phyloP scores from a whole-genome alignment of 768 basidiomycete species.

The Boletus coccyginus region DNA sequence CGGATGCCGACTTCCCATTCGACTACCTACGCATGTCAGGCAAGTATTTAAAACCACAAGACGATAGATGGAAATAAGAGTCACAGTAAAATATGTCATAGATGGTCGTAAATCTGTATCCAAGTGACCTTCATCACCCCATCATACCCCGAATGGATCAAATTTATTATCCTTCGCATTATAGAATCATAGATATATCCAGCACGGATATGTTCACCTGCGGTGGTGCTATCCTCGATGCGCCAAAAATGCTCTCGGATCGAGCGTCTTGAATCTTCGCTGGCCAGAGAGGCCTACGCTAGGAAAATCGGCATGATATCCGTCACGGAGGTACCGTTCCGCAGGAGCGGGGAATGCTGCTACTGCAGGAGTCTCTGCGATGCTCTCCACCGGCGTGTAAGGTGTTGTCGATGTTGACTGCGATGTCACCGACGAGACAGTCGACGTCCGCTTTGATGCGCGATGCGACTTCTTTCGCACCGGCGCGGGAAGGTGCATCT shows the following conservation, averaged over 20 bases:
- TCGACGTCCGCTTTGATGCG: constrained; percentile 32
- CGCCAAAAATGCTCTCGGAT: constrained; percentile 42
- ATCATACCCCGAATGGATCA: neutral
- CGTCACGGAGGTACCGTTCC: constrained; percentile 32
- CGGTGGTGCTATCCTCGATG: constrained; percentile 10
- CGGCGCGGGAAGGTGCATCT: constrained; percentile 25
- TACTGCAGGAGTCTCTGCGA: constrained; percentile 26
- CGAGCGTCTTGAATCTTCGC: constrained; percentile 32
- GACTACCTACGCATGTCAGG: neutral
- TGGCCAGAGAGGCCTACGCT: constrained; percentile 37
- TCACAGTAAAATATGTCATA: neutral
- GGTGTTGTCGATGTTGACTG: constrained; percentile 48
- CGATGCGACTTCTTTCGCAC: constrained; percentile 19
- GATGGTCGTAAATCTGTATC: neutral
- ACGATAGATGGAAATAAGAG: neutral
- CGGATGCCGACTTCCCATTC: no score
- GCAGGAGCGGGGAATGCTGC: constrained; percentile 26
- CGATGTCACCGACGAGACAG: constrained; percentile 40
- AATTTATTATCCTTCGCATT: neutral
- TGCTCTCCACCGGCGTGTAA: constrained; percentile 33
- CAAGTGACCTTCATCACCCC: neutral
- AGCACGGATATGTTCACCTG: neutral
- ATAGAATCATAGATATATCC: neutral
- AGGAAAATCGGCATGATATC: constrained; percentile 31
- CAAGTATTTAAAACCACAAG: neutral